These are phyloP conservation scores for Hypoxylon sp. DNA, from an alignment of 2,329 filamentous ascomycete species.

Conservation along the genomic window DNA sequence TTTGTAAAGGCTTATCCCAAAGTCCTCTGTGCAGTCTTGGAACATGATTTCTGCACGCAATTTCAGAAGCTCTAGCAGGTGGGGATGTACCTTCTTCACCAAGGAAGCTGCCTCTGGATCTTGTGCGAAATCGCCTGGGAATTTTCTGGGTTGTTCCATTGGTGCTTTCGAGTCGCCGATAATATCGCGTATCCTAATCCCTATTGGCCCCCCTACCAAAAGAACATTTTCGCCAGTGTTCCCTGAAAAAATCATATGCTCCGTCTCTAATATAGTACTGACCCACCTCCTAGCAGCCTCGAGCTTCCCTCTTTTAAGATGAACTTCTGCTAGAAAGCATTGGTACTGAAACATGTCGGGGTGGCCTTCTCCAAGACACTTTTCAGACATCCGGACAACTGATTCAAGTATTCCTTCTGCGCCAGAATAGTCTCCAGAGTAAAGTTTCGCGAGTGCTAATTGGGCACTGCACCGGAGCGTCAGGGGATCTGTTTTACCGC, in stretches of 20 bases:
- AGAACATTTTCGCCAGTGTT: not conserved
- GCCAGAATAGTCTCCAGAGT: not conserved
- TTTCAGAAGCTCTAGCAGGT: not conserved
- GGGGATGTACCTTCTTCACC: not conserved
- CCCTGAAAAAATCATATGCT: not conserved
- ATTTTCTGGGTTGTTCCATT: not conserved
- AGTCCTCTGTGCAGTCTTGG: not conserved
- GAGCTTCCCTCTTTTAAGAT: conserved; percentile 4
- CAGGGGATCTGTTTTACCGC: not conserved
- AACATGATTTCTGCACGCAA: not conserved
- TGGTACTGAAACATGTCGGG: conserved; percentile 10
- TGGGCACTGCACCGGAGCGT: conserved; percentile 2
- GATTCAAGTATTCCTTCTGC: conserved; percentile 1
- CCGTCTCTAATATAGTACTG: not conserved
- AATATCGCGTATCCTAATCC: not conserved
- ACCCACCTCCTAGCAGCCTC: not conserved
- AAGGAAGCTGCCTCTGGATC: not conserved
- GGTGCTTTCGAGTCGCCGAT: not conserved
- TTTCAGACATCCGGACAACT: not conserved
- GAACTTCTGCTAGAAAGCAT: conserved; percentile 1
- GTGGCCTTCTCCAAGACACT: not conserved
- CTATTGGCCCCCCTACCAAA: too few species aligned
- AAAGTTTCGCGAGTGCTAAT: not conserved
- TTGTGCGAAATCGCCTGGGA: not conserved
- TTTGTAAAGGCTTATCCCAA: not conserved